Evolutionary conservation across 345 rosid genomes (phyloP).

Genomic region (Ricinus communis): DNA sequence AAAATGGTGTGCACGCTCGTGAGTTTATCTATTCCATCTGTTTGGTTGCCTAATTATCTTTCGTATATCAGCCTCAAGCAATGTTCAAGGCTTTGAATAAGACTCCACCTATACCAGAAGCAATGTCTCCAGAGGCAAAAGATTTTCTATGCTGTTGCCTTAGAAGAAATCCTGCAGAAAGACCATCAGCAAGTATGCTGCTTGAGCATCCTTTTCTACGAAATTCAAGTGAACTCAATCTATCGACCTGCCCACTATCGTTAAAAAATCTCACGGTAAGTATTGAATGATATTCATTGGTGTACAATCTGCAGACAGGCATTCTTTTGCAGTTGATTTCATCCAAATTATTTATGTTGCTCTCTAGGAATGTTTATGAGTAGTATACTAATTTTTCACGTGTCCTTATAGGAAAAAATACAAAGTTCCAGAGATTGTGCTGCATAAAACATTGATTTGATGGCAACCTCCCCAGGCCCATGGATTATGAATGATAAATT

Average conservation of each 20-base stretch:
- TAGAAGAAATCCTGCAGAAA: slow-evolving; percentile 55
- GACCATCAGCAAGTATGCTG: slow-evolving; percentile 48
- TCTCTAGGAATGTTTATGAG: neutral
- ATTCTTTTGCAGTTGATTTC: slow-evolving; percentile 14
- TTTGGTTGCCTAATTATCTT: slow-evolving; percentile 12
- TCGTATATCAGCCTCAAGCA: slow-evolving; percentile 53
- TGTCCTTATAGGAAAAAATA: slow-evolving; percentile 35
- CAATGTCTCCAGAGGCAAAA: slow-evolving; percentile 54
- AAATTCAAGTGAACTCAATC: slow-evolving; percentile 38
- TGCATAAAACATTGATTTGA: slow-evolving; percentile 15
- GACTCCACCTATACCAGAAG: slow-evolving; percentile 57
- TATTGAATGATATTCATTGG: neutral
- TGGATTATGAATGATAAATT: slow-evolving; percentile 19
- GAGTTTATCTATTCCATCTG: neutral
- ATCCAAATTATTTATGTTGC: neutral
- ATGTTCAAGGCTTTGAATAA: slow-evolving; percentile 61
- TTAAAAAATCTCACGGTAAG: slow-evolving; percentile 30
- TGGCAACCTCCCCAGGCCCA: slow-evolving; percentile 13
- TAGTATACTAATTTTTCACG: slow-evolving; percentile 3
- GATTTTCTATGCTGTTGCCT: slow-evolving; percentile 63
- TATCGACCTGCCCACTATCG: slow-evolving; percentile 15
- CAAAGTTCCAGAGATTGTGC: slow-evolving; percentile 18
- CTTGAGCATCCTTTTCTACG: slow-evolving; percentile 62
- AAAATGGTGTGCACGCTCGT: neutral
- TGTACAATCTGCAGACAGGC: neutral